A percentile compares a stretch with the other conserved stretches of the same genome.
phyloP scores from a whole-genome alignment of 306 rosid genomes.

The Quercus dentata region DNA sequence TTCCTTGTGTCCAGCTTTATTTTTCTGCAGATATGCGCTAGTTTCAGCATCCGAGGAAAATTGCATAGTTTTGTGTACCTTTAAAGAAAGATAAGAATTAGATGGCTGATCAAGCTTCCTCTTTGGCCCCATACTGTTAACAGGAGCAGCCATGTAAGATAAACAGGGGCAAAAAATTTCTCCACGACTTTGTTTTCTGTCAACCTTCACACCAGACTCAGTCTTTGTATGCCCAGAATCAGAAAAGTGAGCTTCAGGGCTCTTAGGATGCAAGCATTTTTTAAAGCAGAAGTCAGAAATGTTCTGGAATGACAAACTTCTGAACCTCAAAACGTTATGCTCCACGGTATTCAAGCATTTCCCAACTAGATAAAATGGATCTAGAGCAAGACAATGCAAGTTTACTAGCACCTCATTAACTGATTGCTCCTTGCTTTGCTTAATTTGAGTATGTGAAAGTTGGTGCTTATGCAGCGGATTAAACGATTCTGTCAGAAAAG shows the following conservation, averaged over 20 bases:
- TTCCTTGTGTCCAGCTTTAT: neutral
- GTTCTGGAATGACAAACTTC: slow-evolving; percentile 2
- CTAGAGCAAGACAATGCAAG: slow-evolving; percentile 17
- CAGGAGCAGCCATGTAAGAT: slow-evolving; percentile 2
- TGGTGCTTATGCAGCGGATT: slow-evolving; percentile 3
- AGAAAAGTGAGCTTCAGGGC: neutral
- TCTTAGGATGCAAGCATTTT: neutral
- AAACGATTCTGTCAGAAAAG: slow-evolving; percentile 9
- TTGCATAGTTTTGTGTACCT: neutral
- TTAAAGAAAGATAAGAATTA: neutral
- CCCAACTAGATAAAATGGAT: slow-evolving; percentile 2
- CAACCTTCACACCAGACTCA: neutral
- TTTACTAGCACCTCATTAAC: neutral
- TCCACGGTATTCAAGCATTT: slow-evolving; percentile 4
- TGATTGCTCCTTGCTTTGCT: slow-evolving; percentile 2
- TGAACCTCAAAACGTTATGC: slow-evolving; percentile 7
- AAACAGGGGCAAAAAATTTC: neutral
- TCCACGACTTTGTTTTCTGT: slow-evolving; percentile 3
- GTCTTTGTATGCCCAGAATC: slow-evolving; percentile 4
- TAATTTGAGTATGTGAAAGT: slow-evolving; percentile 2
- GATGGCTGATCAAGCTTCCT: slow-evolving; percentile 16
- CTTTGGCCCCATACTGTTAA: slow-evolving; percentile 24
- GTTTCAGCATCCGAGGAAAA: neutral
- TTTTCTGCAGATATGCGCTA: neutral
- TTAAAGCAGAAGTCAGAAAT: slow-evolving; percentile 1